Conservation (phyloP, 2,329 filamentous ascomycete species). For the Sporothrix schenckii region DNA sequence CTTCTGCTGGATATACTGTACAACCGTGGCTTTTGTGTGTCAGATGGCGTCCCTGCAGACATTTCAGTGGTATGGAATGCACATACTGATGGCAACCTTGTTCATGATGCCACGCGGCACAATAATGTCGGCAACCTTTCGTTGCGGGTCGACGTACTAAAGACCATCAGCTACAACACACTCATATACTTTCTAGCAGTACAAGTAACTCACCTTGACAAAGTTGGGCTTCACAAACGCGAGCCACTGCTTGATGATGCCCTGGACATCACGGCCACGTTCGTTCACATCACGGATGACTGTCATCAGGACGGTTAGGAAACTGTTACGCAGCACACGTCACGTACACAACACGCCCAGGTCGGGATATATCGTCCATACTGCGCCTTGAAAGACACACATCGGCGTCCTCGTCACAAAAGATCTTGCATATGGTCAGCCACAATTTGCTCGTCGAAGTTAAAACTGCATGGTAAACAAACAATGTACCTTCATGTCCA, state of each 20-base stretch:
- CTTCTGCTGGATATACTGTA: conserved; percentile 87
- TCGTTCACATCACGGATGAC: conserved; percentile 87
- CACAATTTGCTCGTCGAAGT: background rate
- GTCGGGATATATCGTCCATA: conserved; percentile 49
- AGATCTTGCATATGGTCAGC: conserved; percentile 61
- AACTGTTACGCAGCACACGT: background rate
- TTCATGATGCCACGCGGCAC: conserved; percentile 95
- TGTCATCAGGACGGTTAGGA: conserved; percentile 43
- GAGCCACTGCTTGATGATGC: conserved; percentile 98
- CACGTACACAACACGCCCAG: background rate
- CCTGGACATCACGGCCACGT: conserved; percentile 87
- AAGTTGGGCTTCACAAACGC: conserved; percentile 95
- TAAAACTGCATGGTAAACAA: background rate
- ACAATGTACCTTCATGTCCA: conserved; percentile 80
- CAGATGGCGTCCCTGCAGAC: background rate
- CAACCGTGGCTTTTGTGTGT: conserved; percentile 73
- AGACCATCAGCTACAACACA: background rate
- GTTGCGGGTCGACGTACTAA: conserved; percentile 84
- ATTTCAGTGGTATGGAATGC: background rate
- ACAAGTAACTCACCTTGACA: conserved; percentile 59
- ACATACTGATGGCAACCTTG: conserved; percentile 78
- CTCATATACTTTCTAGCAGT: background rate
- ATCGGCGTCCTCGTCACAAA: conserved; percentile 94
- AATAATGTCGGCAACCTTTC: conserved; percentile 90
- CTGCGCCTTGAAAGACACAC: conserved; percentile 87